Percentiles rank a stretch among this genome's conserved stretches.
Conservation (phyloP, 2,329 filamentous ascomycete species). For the Neofusicoccum sp. region DNA sequence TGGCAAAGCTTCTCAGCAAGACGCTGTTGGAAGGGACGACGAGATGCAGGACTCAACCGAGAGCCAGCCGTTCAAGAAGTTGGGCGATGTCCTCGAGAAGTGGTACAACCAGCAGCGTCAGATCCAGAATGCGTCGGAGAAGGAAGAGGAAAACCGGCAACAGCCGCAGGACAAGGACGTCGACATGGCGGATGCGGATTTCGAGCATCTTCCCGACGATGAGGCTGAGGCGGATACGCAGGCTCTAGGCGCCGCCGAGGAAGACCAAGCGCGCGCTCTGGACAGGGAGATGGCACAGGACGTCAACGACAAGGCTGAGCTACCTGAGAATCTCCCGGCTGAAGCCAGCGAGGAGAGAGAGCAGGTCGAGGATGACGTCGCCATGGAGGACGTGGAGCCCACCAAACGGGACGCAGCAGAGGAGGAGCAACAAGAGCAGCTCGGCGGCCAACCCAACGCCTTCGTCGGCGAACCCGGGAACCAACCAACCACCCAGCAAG, state of each 20-base stretch:
- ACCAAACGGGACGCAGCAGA: constrained; percentile 27
- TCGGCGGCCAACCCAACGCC: constrained; percentile 39
- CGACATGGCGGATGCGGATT: constrained; percentile 78
- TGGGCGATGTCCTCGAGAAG: constrained; percentile 86
- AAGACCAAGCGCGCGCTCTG: constrained; percentile 81
- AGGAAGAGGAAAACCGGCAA: constrained; percentile 51
- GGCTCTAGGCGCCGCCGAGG: constrained; percentile 81
- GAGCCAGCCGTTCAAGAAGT: constrained; percentile 82
- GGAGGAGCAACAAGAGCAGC: constrained; percentile 26
- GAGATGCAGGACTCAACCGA: constrained; percentile 41
- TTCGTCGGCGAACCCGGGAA: constrained; percentile 47
- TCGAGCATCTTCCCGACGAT: constrained; percentile 88
- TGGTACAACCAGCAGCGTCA: constrained; percentile 89
- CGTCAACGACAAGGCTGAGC: constrained; percentile 51
- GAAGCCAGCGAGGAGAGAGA: constrained; percentile 22
- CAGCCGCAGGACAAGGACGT: constrained; percentile 53
- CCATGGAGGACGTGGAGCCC: constrained; percentile 45
- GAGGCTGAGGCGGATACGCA: constrained; percentile 81
- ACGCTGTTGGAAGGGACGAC: constrained; percentile 37
- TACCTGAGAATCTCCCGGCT: constrained; percentile 34
- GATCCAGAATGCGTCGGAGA: constrained; percentile 54
- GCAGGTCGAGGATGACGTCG: constrained; percentile 40
- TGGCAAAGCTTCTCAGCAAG: constrained; percentile 34
- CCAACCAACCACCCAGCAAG: constrained; percentile 28
- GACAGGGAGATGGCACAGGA: constrained; percentile 89